Percentiles rank a stretch among this genome's conserved stretches.
These are phyloP conservation scores for Trichoderma citrinoviride DNA, from an alignment of 2,329 filamentous ascomycete genomes.

Conservation along the genomic window DNA sequence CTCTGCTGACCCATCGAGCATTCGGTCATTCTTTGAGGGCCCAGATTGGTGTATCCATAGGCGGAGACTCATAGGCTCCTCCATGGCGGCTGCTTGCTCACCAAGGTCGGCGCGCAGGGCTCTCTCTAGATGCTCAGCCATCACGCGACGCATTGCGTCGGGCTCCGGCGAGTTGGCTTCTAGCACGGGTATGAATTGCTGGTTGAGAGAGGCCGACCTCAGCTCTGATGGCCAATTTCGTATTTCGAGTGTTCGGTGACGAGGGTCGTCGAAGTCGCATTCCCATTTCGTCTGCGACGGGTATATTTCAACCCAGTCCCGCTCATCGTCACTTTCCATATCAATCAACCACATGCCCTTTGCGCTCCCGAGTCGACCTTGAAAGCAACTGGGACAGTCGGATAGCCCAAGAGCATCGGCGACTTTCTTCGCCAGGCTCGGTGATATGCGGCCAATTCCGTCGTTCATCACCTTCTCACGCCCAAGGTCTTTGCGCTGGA, in stretches of 20 bases:
- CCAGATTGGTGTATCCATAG: constrained; percentile 52
- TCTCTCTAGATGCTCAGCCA: constrained; percentile 50
- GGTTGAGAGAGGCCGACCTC: constrained; percentile 56
- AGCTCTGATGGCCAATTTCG: constrained; percentile 38
- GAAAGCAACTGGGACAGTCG: constrained; percentile 61
- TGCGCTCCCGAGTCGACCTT: constrained; percentile 67
- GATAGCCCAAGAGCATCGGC: constrained; percentile 48
- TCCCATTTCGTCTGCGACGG: constrained; percentile 69
- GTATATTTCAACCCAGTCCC: constrained; percentile 64
- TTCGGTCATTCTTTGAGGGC: constrained; percentile 36
- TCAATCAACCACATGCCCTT: constrained; percentile 75
- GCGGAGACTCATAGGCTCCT: constrained; percentile 48
- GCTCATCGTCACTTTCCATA: constrained; percentile 41
- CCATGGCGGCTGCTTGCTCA: constrained; percentile 50
- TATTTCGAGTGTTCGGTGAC: constrained; percentile 65
- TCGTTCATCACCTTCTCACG: constrained; percentile 59
- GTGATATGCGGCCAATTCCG: constrained; percentile 65
- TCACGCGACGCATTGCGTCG: constrained; percentile 42
- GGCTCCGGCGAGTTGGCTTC: constrained; percentile 54
- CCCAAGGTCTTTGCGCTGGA: constrained; percentile 37
- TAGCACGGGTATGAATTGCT: constrained; percentile 67
- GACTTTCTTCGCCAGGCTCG: constrained; percentile 54
- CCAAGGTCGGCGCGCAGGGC: constrained; percentile 53
- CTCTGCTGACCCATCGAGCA: constrained; percentile 40
- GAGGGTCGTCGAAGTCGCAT: constrained; percentile 45